Percentiles rank a stretch among this genome's conserved stretches.
phyloP scores from a whole-genome alignment of 1,139 yeast species.

The Yamadazyma songkhlaensis region DNA sequence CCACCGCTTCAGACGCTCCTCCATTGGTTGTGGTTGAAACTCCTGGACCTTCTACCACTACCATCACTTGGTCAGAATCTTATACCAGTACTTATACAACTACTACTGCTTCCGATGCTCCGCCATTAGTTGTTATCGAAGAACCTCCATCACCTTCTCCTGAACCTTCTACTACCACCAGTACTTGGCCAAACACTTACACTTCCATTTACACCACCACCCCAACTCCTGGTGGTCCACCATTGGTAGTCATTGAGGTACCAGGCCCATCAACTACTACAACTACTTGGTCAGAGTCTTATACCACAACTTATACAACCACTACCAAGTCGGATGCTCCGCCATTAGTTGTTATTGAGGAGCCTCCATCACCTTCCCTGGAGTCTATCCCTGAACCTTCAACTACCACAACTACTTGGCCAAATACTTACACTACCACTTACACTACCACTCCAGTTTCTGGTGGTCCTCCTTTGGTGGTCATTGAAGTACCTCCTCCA shows the following conservation, averaged over 20 bases:
- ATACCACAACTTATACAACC: neutral
- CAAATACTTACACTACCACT: neutral
- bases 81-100: constrained; percentile 1
- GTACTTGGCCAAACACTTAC: neutral
- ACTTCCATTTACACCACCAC: neutral
- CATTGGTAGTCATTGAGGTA: neutral
- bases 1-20: neutral
- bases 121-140: neutral
- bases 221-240: neutral
- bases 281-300: neutral
- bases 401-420: neutral
- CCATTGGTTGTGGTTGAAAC: neutral
- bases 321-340: neutral
- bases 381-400: neutral
- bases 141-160: neutral
- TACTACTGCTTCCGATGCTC: neutral
- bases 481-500: too few relatives aligned
- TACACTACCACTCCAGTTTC: neutral
- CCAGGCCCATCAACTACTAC: neutral
- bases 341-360: neutral
- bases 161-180: neutral
- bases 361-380: too few relatives aligned
- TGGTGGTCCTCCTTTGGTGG: neutral
- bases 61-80: constrained; percentile 1
- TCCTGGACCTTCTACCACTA: neutral